A percentile compares a stretch with the other conserved stretches of the same genome.
Conservation (phyloP, 2,329 filamentous ascomycete genomes). For the Pyrenophora teres region DNA sequence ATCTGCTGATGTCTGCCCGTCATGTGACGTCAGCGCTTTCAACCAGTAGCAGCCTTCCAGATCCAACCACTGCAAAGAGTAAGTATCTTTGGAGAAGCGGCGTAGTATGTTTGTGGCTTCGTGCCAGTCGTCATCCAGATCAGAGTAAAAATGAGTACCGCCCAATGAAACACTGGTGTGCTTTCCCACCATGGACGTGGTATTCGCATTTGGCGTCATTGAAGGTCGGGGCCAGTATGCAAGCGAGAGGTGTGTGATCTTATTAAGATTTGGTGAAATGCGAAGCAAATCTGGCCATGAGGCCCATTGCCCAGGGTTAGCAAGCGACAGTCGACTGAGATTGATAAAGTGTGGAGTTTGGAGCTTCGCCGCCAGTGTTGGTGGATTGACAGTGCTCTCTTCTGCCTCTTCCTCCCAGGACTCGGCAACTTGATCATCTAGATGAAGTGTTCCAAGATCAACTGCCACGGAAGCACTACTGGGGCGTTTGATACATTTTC, state of each 20-base stretch:
- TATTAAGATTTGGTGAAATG: conserved; percentile 59
- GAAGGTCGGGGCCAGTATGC: conserved; percentile 66
- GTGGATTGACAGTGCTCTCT: background rate
- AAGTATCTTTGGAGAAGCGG: conserved; percentile 59
- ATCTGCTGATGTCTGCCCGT: background rate
- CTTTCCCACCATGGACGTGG: conserved; percentile 51
- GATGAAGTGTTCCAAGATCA: conserved; percentile 20
- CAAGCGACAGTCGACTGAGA: conserved; percentile 63
- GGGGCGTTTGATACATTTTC: conserved; percentile 47
- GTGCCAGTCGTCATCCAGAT: conserved; percentile 59
- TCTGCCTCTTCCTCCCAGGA: conserved; percentile 54
- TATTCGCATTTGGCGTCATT: conserved; percentile 59
- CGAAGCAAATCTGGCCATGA: conserved; percentile 62
- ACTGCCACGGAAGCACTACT: conserved; percentile 9
- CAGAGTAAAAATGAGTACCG: conserved; percentile 59
- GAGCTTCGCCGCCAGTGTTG: conserved; percentile 23
- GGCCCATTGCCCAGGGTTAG: conserved; percentile 54
- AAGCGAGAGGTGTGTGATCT: conserved; percentile 65
- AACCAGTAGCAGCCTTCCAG: conserved; percentile 66
- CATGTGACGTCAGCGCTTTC: conserved; percentile 55
- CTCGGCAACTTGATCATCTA: conserved; percentile 42
- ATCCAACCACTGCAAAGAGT: conserved; percentile 66
- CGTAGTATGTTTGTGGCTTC: conserved; percentile 62
- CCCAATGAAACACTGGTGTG: conserved; percentile 54
- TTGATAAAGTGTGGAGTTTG: conserved; percentile 52